Conservation (phyloP, 139 green algal genomes). For the Haematococcus lacustris region DNA sequence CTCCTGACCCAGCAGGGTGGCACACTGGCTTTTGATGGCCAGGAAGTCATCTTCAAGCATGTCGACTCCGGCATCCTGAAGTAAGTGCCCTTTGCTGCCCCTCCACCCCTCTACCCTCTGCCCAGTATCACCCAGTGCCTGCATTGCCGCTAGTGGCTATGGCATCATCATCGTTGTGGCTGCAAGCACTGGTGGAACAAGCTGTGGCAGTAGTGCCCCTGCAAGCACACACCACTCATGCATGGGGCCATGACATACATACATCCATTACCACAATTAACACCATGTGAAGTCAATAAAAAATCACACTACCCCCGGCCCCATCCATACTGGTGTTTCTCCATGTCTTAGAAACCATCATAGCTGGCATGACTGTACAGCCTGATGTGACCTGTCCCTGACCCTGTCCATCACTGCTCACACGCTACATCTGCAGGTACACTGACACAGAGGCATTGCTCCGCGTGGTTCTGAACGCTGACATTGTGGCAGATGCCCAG, state of each 20-base stretch:
- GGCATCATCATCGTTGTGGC: no score
- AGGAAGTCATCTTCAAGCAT: conserved; percentile 38
- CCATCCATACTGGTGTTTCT: background rate
- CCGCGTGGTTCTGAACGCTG: conserved; percentile 10
- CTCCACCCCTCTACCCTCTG: no score
- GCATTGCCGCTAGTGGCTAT: no score
- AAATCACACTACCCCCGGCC: background rate
- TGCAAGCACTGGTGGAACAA: no score
- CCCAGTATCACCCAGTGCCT: no score
- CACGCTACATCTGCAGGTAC: no score
- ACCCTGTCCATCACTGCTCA: background rate
- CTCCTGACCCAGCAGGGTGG: conserved; percentile 74
- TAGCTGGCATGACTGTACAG: background rate
- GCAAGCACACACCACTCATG: background rate
- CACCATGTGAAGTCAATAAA: no score
- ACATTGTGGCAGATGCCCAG: conserved; percentile 1
- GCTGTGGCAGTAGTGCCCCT: no score
- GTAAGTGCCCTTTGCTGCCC: no score
- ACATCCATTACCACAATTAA: background rate
- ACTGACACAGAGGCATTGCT: conserved; percentile 37
- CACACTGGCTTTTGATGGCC: conserved; percentile 53
- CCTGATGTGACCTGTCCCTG: background rate
- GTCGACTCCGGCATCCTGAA: conserved; percentile 51
- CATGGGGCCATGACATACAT: background rate
- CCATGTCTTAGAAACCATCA: background rate